These are phyloP conservation scores for Wallacemonas rigidus DNA, from an alignment of 208 protist genomes.

Conservation along the genomic window DNA sequence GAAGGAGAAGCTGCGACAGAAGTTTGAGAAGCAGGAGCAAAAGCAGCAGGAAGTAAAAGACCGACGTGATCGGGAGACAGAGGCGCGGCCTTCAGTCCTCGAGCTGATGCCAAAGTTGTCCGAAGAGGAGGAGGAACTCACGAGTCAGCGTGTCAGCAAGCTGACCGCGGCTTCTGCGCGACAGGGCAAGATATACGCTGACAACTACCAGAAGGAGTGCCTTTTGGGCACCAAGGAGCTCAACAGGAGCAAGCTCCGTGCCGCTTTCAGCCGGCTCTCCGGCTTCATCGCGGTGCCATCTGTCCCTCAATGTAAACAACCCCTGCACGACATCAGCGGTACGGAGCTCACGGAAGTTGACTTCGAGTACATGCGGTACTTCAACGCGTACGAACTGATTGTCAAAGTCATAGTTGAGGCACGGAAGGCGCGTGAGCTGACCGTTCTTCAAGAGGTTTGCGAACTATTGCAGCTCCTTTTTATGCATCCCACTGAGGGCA, in stretches of 20 bases:
- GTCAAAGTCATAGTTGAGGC: conserved; percentile 58
- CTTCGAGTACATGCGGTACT: conserved; percentile 83
- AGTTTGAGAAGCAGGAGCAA: conserved; percentile 66
- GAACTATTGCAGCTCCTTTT: conserved; percentile 53
- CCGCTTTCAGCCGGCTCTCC: conserved; percentile 55
- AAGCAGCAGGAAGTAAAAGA: conserved; percentile 43
- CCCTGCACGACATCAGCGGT: conserved; percentile 65
- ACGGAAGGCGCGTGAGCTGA: conserved; percentile 53
- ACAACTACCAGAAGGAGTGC: conserved; percentile 85
- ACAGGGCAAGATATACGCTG: conserved; percentile 60
- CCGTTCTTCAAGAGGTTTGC: conserved; percentile 38
- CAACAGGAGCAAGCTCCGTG: conserved; percentile 71
- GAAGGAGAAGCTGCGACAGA: conserved; percentile 65
- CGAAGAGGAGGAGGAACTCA: conserved; percentile 62
- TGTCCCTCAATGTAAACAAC: conserved; percentile 55
- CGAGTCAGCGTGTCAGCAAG: conserved; percentile 51
- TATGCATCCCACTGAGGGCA: conserved; percentile 50
- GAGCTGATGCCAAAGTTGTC: conserved; percentile 58
- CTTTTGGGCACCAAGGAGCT: conserved; percentile 58
- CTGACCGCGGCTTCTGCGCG: conserved; percentile 40
- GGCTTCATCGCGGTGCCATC: conserved; percentile 13
- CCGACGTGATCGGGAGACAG: conserved; percentile 22
- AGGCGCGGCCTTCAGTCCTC: conserved; percentile 28
- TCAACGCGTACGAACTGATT: conserved; percentile 66
- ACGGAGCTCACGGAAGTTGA: conserved; percentile 49